Evolutionary conservation across 31 red algal species (phyloP), one percentile per base, ranked within the genome.

Genomic region (Asparagopsis taxiformis): DNA sequence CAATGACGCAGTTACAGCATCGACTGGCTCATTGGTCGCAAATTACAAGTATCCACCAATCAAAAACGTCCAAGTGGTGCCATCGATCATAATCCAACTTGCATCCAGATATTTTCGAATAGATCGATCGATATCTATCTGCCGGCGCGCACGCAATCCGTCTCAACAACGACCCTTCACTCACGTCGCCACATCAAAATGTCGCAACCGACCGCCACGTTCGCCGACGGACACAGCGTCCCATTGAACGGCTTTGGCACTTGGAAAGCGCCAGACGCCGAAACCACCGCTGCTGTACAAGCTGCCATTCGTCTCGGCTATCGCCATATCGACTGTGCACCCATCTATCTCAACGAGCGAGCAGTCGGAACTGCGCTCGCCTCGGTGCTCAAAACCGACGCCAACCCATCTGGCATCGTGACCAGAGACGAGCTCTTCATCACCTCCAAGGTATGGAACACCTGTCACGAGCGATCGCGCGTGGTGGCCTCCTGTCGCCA

Each of bases 371-470:
- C 65, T 17, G 92, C 68, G 8, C 49, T 95, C 43, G 48, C 62
- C 25, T 31, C 61, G 22, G 50, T 36, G 53, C 72, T 88, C 39
- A 70, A 51, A n/a, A n/a, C n/a, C n/a, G n/a, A n/a, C n/a, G n/a
- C n/a, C n/a, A n/a, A n/a, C n/a, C n/a, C n/a, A n/a, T 56, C 57
- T 5, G 32, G 51, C 4, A 59, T 55, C 19, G 50, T 46, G 10
- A 36, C 50, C 11, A 55, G 92, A 35, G 63, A 68, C 15, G 72
- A 95, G 1, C 13, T 95, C 16, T 95, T 90, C 31, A 44, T 95
- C 44, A 95, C 92, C 24, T 78, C 70, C 39, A 95, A 95, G 77
- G 22, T 80, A 50, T 95, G 92, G 92, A 95, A 95, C 76, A 82
- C 92, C 8, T 85, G 65, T 26, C 85, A 90, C 62, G 68, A 51